Evolutionary conservation across 306 rosid species (phyloP).

Genomic region (Begonia masoniana): DNA sequence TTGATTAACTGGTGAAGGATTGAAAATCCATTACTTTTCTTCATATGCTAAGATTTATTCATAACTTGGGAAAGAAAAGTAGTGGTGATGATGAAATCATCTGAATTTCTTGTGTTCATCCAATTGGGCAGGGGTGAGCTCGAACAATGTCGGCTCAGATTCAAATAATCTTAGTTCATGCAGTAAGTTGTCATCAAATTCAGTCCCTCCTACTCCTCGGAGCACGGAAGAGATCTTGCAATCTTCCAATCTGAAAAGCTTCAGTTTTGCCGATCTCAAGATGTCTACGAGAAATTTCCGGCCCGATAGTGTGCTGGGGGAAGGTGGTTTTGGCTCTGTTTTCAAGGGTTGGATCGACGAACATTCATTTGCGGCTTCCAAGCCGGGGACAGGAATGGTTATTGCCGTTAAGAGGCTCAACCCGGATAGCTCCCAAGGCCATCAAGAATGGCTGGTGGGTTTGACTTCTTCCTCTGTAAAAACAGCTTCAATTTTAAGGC

Average conservation of each 20-base stretch:
- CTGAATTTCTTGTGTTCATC: too few species aligned
- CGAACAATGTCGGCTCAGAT: conserved; percentile 13
- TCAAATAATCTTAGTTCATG: conserved; percentile 16
- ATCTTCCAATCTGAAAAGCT: conserved; percentile 35
- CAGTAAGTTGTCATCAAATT: conserved; percentile 25
- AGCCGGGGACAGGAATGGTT: conserved; percentile 40
- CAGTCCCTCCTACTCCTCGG: conserved; percentile 32
- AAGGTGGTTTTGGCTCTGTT: conserved; percentile 45
- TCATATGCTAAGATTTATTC: background rate
- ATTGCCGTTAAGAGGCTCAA: conserved; percentile 41
- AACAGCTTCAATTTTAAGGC: too few species aligned
- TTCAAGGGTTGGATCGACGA: conserved; percentile 48
- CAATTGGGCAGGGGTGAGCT: background rate
- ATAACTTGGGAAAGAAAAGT: background rate
- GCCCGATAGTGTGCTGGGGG: conserved; percentile 43
- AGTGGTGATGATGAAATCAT: too few species aligned
- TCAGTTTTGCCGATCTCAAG: conserved; percentile 25
- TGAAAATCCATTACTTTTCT: too few species aligned
- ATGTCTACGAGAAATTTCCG: conserved; percentile 39
- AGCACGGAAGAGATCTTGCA: conserved; percentile 45
- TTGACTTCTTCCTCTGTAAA: background rate
- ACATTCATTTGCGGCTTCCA: conserved; percentile 30
- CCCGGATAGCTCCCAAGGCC: conserved; percentile 38
- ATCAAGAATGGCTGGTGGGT: conserved; percentile 47
- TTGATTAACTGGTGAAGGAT: background rate